Percentiles rank a stretch among this genome's conserved stretches.
phyloP scores from a whole-genome alignment of 2,329 filamentous ascomycete species.

The Cordyceps farinosa region DNA sequence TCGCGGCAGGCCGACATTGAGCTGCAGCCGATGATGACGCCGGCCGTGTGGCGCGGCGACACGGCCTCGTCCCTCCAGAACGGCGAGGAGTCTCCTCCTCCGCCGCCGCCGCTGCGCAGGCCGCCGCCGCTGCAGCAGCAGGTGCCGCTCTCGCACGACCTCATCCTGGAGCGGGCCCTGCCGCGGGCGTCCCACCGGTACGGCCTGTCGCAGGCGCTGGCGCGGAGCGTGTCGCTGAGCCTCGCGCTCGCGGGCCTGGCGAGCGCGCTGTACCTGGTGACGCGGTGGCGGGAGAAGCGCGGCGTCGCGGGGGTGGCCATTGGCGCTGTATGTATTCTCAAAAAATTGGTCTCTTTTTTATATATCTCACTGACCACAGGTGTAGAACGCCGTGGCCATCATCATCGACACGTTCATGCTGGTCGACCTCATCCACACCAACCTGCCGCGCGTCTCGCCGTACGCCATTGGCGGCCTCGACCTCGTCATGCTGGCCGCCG shows the following conservation, averaged over 20 bases:
- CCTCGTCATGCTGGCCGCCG: conserved; percentile 14
- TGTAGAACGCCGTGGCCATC: conserved; percentile 14
- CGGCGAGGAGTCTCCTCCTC: not conserved
- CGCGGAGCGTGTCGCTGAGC: conserved; percentile 11
- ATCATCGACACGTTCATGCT: conserved; percentile 15
- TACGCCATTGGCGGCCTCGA: conserved; percentile 15
- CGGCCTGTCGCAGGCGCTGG: conserved; percentile 11
- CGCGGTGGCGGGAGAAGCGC: conserved; percentile 8
- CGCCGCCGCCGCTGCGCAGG: not conserved
- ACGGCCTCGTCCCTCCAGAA: not conserved
- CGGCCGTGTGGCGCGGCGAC: conserved; percentile 1
- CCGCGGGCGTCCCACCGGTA: conserved; percentile 5
- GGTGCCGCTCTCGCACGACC: not conserved
- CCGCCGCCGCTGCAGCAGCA: not conserved
- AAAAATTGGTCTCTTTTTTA: not conserved
- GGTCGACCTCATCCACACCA: conserved; percentile 13
- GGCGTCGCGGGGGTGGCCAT: conserved; percentile 10
- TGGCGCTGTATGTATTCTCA: not conserved
- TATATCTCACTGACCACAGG: too few species aligned
- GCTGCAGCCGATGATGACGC: conserved; percentile 11
- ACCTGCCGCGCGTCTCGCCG: conserved; percentile 11
- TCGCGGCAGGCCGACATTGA: not conserved
- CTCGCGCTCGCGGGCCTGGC: conserved; percentile 5
- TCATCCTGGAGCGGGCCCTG: conserved; percentile 10
- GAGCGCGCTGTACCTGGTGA: conserved; percentile 5